Evolutionary conservation across 1,284 basidiomycete species (phyloP), one percentile per base, ranked within the genome.

Genomic region (Fomes fomentarius): DNA sequence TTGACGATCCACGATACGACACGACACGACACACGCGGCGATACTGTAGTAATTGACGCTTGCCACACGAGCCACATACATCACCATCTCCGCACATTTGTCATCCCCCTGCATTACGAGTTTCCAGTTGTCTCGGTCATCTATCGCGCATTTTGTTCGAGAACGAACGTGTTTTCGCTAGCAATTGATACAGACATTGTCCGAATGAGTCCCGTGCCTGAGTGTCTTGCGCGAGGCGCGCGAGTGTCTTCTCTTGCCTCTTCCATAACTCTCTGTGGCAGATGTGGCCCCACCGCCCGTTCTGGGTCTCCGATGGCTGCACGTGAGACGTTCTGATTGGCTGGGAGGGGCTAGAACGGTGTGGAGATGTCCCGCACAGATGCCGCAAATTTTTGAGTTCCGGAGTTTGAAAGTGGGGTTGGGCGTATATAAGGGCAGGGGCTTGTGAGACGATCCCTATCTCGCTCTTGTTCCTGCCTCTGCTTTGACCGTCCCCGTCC

Each of bases 391-490:
- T 30, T 52, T 65, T 63, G 50, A 54, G 63, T 50, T 56, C 34
- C 71, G 67, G 71, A 66, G 71, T 62, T 56, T 64, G 66, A 72
- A 69, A 58, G 19, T 14, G 41, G 22, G 31, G 31, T 60, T 63
- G 51, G 53, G 62, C 49, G 63, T 78, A 79, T 88, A 84, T 79
- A 86, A 80, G 66, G 60, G 63, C 50, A 56, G 63, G 65, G 53
- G 61, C 66, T 67, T 12, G 28, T 37, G 45, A 34, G 10, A 42
- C 41, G 39, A 45, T 54, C 54, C 40, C 58, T 61, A 68, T 59
- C 66, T 57, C 63, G 63, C 67, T 65, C 66, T 61, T 65, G 61
- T 62, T 57, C 62, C 60, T 55, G 54, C 56, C 38, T 55, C 54
- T 58, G 62, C 57, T 60, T 60, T 60, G 62, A 65, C 62, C 52